These are phyloP conservation scores for Aegilops tauschii DNA, from an alignment of 176 grass and related monocot species.

Conservation along the genomic window DNA sequence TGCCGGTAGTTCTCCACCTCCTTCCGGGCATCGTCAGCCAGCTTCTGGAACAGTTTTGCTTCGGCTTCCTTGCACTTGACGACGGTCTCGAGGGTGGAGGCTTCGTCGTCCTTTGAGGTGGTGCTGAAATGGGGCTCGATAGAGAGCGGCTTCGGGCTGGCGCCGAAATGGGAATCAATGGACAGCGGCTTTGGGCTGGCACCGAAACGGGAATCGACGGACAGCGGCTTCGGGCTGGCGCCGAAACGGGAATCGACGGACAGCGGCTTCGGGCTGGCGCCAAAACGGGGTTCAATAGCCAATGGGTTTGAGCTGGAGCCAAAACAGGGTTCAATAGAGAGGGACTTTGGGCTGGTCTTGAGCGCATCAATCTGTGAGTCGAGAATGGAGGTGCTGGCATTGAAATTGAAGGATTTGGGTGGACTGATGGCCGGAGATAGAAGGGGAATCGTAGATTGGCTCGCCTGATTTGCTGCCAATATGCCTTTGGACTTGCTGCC, in stretches of 20 bases:
- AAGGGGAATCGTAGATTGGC: constrained; percentile 50
- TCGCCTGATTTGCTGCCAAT: constrained; percentile 60
- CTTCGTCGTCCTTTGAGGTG: constrained; percentile 68
- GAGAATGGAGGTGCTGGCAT: constrained; percentile 53
- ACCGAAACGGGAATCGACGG: constrained; percentile 49
- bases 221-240: constrained; percentile 15
- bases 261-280: constrained; percentile 13
- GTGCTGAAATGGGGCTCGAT: constrained; percentile 60
- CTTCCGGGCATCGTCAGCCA: constrained; percentile 80
- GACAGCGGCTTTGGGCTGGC: constrained; percentile 54
- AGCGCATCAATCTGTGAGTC: constrained; percentile 48
- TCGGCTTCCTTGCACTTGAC: constrained; percentile 99
- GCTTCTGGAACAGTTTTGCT: constrained; percentile 90
- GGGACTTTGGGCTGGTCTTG: constrained; percentile 63
- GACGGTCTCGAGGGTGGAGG: constrained; percentile 88
- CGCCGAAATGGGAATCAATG: constrained; percentile 53
- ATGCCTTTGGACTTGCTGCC: constrained; percentile 84
- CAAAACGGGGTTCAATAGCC: constrained; percentile 35
- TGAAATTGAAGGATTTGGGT: constrained; percentile 76
- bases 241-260: constrained; percentile 40
- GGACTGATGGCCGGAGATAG: constrained; percentile 43
- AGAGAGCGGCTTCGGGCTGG: constrained; percentile 59
- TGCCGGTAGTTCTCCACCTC: constrained; percentile 80
- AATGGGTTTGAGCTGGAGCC: constrained; percentile 51
- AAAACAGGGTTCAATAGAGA: constrained; percentile 53